A percentile compares a stretch with the other conserved stretches of the same genome.
These are phyloP conservation scores for Xylaria venustula DNA, from an alignment of 495 filamentous ascomycete genomes.

Conservation along the genomic window DNA sequence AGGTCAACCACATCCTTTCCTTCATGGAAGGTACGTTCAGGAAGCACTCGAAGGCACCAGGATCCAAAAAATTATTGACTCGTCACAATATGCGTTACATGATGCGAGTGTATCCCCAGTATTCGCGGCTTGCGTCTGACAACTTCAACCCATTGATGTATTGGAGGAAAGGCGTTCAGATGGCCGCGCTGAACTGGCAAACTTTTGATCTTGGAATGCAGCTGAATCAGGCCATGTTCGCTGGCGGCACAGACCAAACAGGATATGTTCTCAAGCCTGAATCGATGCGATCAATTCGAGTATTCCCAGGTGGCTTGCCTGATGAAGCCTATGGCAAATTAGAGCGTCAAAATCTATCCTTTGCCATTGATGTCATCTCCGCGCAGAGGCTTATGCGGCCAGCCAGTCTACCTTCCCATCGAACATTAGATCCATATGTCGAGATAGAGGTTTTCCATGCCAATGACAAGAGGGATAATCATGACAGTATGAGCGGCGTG, in stretches of 20 bases:
- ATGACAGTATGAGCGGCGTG: conserved; percentile 41
- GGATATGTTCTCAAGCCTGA: conserved; percentile 94
- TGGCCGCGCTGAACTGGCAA: conserved; percentile 97
- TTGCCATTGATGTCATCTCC: conserved; percentile 85
- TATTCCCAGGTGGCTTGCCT: conserved; percentile 46
- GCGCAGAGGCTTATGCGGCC: conserved; percentile 92
- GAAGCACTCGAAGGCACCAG: conserved; percentile 67
- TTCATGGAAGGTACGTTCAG: conserved; percentile 84
- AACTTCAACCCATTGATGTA: conserved; percentile 92
- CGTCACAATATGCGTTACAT: conserved; percentile 88
- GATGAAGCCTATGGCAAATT: conserved; percentile 51
- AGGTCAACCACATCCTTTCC: conserved; percentile 90
- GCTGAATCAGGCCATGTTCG: conserved; percentile 97
- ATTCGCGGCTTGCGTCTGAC: conserved; percentile 72
- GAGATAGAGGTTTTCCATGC: conserved; percentile 93
- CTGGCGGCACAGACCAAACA: conserved; percentile 79
- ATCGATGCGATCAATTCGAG: conserved; percentile 65
- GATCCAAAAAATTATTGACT: conserved; percentile 70
- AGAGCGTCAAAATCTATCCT: conserved; percentile 74
- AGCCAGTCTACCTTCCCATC: conserved; percentile 62
- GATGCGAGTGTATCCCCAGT: conserved; percentile 90
- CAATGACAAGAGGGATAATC: conserved; percentile 72
- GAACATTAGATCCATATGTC: conserved; percentile 84
- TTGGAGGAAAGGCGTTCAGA: conserved; percentile 94
- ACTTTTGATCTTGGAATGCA: conserved; percentile 95